Evolutionary conservation across 331 rosid species (phyloP).

Genomic region (Prunus yedoensis): DNA sequence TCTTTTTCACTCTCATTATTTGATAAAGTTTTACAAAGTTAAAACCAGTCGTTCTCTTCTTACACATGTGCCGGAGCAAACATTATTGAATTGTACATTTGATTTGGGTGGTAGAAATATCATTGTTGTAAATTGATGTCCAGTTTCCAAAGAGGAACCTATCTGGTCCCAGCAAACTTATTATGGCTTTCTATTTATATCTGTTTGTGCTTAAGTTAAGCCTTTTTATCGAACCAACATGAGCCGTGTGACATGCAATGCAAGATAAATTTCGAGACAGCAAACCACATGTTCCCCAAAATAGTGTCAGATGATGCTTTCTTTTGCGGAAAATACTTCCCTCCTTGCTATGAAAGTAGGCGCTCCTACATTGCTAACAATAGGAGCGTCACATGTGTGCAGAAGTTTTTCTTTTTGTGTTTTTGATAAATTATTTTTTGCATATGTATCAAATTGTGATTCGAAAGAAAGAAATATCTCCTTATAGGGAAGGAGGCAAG

Average conservation of each 20-base stretch:
- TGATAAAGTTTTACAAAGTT: neutral
- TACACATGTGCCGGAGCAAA: neutral
- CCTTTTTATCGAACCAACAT: neutral
- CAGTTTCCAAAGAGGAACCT: neutral
- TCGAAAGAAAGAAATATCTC: too few relatives aligned
- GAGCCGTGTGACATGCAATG: constrained; percentile 12
- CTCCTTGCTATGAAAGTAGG: too few relatives aligned
- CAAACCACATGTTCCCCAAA: constrained; percentile 9
- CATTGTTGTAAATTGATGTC: neutral
- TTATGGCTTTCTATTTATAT: neutral
- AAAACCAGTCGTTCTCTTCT: neutral
- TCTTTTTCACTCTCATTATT: constrained; percentile 1
- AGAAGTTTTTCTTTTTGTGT: too few relatives aligned
- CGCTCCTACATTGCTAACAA: too few relatives aligned
- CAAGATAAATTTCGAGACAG: constrained; percentile 2
- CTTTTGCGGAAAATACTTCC: neutral
- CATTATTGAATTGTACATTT: neutral
- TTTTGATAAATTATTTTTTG: too few relatives aligned
- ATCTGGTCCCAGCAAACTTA: neutral
- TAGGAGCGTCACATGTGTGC: too few relatives aligned
- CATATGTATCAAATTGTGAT: too few relatives aligned
- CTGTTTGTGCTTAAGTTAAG: neutral
- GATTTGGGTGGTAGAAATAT: neutral
- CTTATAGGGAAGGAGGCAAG: too few relatives aligned
- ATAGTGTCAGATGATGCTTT: neutral